Evolutionary conservation across 108 stramenopile genomes (phyloP).

Genomic region (Cyclostephanos tholiformis): DNA sequence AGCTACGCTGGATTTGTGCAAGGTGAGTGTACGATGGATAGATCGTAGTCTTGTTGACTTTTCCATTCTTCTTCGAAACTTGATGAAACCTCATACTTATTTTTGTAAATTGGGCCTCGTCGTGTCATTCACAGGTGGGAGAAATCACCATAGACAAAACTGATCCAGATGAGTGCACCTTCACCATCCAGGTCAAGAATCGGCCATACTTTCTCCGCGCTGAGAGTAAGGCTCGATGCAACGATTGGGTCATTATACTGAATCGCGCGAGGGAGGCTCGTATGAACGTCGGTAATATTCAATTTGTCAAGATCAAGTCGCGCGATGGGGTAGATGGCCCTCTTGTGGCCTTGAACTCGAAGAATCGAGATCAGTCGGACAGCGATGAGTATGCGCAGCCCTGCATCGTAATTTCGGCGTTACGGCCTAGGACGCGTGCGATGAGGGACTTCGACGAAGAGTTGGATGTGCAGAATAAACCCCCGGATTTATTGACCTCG

Average conservation of each 20-base stretch:
- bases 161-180: conserved; percentile 68
- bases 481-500: conserved; percentile 41
- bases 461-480: conserved; percentile 10
- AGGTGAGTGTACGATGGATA: conserved; percentile 42
- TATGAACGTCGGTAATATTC: conserved; percentile 78
- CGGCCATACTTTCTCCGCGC: conserved; percentile 81
- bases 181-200: conserved; percentile 78
- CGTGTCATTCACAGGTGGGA: conserved; percentile 57
- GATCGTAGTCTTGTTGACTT: background rate
- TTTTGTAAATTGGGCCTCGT: background rate
- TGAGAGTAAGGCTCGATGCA: conserved; percentile 68
- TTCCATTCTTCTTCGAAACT: background rate
- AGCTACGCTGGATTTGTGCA: conserved; percentile 84
- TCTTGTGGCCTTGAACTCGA: background rate
- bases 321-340: conserved; percentile 7
- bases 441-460: conserved; percentile 18
- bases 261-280: conserved; percentile 84
- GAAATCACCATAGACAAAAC: conserved; percentile 65
- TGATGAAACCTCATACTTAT: background rate
- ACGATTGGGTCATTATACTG: conserved; percentile 87
- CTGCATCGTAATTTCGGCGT: conserved; percentile 46
- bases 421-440: conserved; percentile 40
- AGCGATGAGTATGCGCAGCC: conserved; percentile 42
- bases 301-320: conserved; percentile 52
- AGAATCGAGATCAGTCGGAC: conserved; percentile 40